A percentile compares a stretch with the other conserved stretches of the same genome.
phyloP scores from a whole-genome alignment of 129 eudicot genomes.

The Lactuca sativa region DNA sequence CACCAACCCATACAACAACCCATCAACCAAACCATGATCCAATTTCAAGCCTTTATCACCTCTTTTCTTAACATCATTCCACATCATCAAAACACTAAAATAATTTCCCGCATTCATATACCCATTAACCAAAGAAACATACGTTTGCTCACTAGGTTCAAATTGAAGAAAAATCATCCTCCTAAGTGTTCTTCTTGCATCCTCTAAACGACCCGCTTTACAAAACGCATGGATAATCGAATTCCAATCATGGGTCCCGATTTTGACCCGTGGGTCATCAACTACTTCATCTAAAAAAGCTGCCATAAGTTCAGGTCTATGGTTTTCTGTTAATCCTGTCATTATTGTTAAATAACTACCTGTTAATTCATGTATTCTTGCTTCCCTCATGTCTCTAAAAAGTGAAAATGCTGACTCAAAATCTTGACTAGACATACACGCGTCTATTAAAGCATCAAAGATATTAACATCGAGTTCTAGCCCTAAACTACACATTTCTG shows the following conservation, averaged over 20 bases:
- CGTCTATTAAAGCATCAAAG: constrained; percentile 74
- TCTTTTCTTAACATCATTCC: constrained; percentile 87
- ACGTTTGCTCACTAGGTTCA: constrained; percentile 86
- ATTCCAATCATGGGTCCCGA: constrained; percentile 96
- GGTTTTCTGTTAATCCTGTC: constrained; percentile 92
- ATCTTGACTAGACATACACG: constrained; percentile 92
- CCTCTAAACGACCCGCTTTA: constrained; percentile 87
- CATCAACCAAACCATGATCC: constrained; percentile 82
- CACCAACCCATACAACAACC: constrained; percentile 82
- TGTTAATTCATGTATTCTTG: constrained; percentile 65
- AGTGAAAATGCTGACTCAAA: constrained; percentile 90
- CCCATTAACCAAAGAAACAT: constrained; percentile 83
- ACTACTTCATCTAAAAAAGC: constrained; percentile 88
- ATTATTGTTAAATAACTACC: constrained; percentile 86
- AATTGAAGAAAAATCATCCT: constrained; percentile 81
- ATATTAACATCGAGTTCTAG: constrained; percentile 58
- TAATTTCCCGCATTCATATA: constrained; percentile 58
- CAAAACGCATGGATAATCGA: constrained; percentile 89
- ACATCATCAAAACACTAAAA: constrained; percentile 80
- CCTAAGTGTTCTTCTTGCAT: constrained; percentile 86
- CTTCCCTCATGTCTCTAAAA: constrained; percentile 94
- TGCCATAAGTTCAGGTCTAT: constrained; percentile 95
- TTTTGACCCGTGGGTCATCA: constrained; percentile 77
- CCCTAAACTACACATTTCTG: constrained; percentile 68
- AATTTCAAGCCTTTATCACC: constrained; percentile 52